phyloP scores from a whole-genome alignment of 345 rosid species.

The Bretschneidera sinensis region DNA sequence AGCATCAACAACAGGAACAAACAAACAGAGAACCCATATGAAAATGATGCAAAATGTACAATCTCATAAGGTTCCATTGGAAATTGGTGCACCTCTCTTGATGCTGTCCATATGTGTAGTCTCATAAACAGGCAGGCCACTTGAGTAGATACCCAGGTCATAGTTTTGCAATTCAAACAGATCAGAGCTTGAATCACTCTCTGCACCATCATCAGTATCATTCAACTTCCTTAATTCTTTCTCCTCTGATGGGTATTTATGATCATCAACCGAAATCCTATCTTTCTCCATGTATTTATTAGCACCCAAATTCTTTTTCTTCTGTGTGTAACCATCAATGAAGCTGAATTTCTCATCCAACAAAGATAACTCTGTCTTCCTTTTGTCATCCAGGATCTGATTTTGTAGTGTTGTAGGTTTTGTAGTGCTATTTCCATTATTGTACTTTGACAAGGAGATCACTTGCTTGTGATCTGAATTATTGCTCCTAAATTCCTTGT shows the following conservation, averaged over 20 bases:
- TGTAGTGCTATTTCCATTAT: background rate
- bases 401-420: slow-evolving; percentile 11
- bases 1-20: slow-evolving; percentile 6
- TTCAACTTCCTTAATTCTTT: slow-evolving; percentile 30
- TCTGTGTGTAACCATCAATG: slow-evolving; percentile 15
- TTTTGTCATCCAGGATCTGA: slow-evolving; percentile 26
- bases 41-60: slow-evolving; percentile 13
- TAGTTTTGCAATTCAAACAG: slow-evolving; percentile 85
- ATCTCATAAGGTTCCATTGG: slow-evolving; percentile 32
- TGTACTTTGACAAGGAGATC: slow-evolving; percentile 22
- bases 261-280: slow-evolving; percentile 23
- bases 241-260: slow-evolving; percentile 18
- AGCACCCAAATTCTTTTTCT: background rate
- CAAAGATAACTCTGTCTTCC: slow-evolving; percentile 28
- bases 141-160: slow-evolving; percentile 55
- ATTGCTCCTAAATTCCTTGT: slow-evolving; percentile 45
- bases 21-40: slow-evolving; percentile 8
- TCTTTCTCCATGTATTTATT: slow-evolving; percentile 22
- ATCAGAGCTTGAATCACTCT: slow-evolving; percentile 96
- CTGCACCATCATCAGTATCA: slow-evolving; percentile 57
- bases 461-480: slow-evolving; percentile 46
- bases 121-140: slow-evolving; percentile 86
- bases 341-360: slow-evolving; percentile 34
- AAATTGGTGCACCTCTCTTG: slow-evolving; percentile 61
- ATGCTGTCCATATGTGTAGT: slow-evolving; percentile 70